Evolutionary conservation across 192 early-diverging fungal genomes (phyloP), one percentile per base, ranked within the genome.

Genomic region (Entomortierella chlamydospora): DNA sequence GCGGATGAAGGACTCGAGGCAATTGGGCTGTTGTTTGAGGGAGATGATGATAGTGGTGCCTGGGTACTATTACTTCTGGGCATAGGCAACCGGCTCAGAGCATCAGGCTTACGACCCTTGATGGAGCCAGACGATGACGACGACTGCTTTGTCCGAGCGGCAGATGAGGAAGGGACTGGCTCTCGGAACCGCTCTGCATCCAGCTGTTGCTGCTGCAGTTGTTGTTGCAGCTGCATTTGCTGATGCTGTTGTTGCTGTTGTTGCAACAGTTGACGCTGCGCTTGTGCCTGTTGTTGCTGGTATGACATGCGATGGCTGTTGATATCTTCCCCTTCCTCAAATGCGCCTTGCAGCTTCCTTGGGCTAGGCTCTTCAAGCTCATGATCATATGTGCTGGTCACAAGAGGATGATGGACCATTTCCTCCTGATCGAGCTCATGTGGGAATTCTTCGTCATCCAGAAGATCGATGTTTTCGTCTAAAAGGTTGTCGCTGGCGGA

Each of bases 311-410:
- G 61, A 43, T 23, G 37, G 15, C 43, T 23, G 34, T 64, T 72
- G 18, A 66, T 43, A 22, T 73, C 71, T 25, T 73, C 71, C 2
- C 71, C 87, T 41, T 86, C 80, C 17, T 86, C 87, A 47, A 85
- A 86, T 22, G 68, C 62, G 4, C 57, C 76, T 17, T 66, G 81
- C 43, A 74, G 29, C 22, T 63, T 50, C 22, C 52, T 42, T 15
- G 70, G 70, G 17, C 66, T 68, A 2, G 73, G 64, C 23, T 77
- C 73, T 22, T 77, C 73, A 25, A 72, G 33, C 37, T 80, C 71
- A 29, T 70, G 77, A 30, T 67, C 71, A 66, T 80, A 72, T 17
- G 69, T 71, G 8, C 55, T 71, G 11, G 56, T 71, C 1, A 61
- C 68, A 50, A 72, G 49, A 20, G 77, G 69, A 31, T 80, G 64